Evolutionary conservation across 352 stramenopile species (phyloP).

Genomic region (Phytopythium cucurbitacearum): DNA sequence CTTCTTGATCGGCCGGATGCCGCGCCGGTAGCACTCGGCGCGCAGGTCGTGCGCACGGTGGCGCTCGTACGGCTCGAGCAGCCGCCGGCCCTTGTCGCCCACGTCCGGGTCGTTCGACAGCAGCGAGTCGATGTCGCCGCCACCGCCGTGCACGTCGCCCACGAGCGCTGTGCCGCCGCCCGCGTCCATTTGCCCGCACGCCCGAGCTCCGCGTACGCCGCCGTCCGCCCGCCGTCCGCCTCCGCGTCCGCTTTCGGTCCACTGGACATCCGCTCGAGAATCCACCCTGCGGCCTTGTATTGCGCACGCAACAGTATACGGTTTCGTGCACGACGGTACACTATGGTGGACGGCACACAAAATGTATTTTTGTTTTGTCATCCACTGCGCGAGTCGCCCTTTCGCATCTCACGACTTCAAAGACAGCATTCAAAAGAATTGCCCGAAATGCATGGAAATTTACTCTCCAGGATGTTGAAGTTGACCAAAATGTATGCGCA

Average conservation of each 20-base stretch:
- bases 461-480: too few species aligned
- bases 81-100: slow-evolving; percentile 28
- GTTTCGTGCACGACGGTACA: too few species aligned
- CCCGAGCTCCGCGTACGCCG: not conserved
- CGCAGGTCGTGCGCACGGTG: slow-evolving; percentile 70
- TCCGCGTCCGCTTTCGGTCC: slow-evolving; percentile 1
- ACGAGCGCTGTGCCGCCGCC: slow-evolving; percentile 15
- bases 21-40: slow-evolving; percentile 74
- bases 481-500: too few species aligned
- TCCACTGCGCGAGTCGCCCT: too few species aligned
- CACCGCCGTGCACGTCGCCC: slow-evolving; percentile 39
- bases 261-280: too few species aligned
- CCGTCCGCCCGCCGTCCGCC: slow-evolving; percentile 6
- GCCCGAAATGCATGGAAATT: too few species aligned
- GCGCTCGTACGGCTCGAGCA: slow-evolving; percentile 70
- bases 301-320: too few species aligned
- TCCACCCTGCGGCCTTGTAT: too few species aligned
- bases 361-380: too few species aligned
- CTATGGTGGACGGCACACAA: too few species aligned
- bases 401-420: too few species aligned
- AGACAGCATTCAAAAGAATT: too few species aligned
- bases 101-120: slow-evolving; percentile 34
- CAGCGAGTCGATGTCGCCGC: slow-evolving; percentile 66
- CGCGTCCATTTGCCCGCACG: not conserved
- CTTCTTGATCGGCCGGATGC: slow-evolving; percentile 78